These are phyloP conservation scores for Camellia lanceoleosa DNA, from an alignment of 148 eudicot genomes.

Conservation along the genomic window DNA sequence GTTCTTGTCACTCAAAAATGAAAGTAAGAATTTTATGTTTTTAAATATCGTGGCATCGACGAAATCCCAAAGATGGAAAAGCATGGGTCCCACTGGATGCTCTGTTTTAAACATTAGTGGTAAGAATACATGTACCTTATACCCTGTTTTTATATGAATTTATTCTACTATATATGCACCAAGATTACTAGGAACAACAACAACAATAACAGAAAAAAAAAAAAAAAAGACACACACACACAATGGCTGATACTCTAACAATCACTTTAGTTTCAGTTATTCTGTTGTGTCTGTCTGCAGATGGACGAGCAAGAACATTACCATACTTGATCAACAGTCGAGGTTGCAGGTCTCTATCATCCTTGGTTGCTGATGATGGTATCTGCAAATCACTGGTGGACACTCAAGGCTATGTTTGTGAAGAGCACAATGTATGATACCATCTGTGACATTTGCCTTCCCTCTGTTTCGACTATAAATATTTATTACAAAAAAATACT, in stretches of 20 bases:
- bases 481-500: too few species aligned
- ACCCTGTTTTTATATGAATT: neutral
- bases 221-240: neutral
- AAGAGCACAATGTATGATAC: conserved; percentile 40
- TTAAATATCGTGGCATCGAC: neutral
- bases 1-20: neutral
- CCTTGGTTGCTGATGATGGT: conserved; percentile 3
- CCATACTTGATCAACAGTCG: neutral
- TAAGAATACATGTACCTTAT: neutral
- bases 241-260: conserved; percentile 15
- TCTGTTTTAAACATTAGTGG: neutral
- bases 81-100: neutral
- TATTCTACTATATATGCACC: conserved; percentile 12
- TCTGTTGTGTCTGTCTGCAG: conserved; percentile 24
- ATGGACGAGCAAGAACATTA: conserved; percentile 30
- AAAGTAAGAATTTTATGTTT: neutral
- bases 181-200: neutral
- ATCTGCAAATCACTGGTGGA: conserved; percentile 36
- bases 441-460: too few species aligned
- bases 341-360: neutral
- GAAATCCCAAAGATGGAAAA: conserved; percentile 3
- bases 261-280: conserved; percentile 20
- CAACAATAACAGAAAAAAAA: too few species aligned
- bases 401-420: conserved; percentile 36
- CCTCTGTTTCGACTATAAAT: too few species aligned